Evolutionary conservation across 257 asterid species (phyloP), one percentile per base, ranked within the genome.

Genomic region (Solanum peruvianum): DNA sequence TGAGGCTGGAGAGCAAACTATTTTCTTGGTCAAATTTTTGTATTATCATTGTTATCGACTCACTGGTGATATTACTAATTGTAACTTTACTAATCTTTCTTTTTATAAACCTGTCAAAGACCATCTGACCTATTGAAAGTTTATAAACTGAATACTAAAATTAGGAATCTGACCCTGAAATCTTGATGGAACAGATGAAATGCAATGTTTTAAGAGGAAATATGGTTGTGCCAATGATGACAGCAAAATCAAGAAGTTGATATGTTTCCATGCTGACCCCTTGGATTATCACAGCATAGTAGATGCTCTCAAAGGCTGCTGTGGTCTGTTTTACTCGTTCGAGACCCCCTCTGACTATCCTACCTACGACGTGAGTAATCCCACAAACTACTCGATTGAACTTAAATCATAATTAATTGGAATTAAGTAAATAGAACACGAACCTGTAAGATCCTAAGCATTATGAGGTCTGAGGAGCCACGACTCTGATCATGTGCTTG

Each of bases 241-340:
- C 31, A 86, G 64, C 56, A 71, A 89, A 52, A 88, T 86, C 67
- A 87, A 90, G 92, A 91, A 90, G n/a, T 77, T 96, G 93, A 94
- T 89, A 84, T 94, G 93, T 12, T 97, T 93, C 62, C 91, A 91
- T 15, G 86, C 95, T 16, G 99, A 97, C 82, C 98, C 98, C 11
- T 92, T 97, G 92, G 99, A 97, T 87, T 97, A 96, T 87, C 98
- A 93, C 88, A 97, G 99, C 93, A 92, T 97, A 58, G 69, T 94
- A 89, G 98, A 96, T 25, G 98, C 99, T 2, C 86, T 97, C 27
- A 95, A 91, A 87, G 98, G 98, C 2, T 97, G 99, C 25, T 92
- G 85, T 66, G 98, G 98, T 66, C 88, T 97, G 91, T 95, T 97
- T 89, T 96, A 96, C 95, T 91, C 95, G 14, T 96, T 96, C 86